These are phyloP conservation scores for Vaccinium vitisidaea DNA, from an alignment of 148 eudicot genomes.

Conservation along the genomic window DNA sequence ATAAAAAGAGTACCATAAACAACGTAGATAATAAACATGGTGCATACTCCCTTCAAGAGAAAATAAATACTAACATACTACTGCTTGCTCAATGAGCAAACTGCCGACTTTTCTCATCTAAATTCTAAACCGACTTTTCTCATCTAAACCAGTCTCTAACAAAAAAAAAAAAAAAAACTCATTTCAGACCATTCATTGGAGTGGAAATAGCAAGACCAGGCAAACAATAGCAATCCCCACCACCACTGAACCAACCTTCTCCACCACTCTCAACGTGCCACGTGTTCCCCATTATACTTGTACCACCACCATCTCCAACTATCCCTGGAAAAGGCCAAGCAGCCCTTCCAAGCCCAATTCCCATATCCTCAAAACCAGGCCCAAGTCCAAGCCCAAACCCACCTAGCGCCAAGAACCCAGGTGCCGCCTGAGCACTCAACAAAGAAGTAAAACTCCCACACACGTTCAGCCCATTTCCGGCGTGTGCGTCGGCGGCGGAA, in stretches of 20 bases:
- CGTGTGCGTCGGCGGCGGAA: constrained; percentile 9
- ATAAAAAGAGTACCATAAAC: too few relatives aligned
- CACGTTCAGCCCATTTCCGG: constrained; percentile 10
- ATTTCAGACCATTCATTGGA: constrained; percentile 40
- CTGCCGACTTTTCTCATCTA: too few relatives aligned
- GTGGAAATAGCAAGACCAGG: constrained; percentile 75
- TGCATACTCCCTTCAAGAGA: too few relatives aligned
- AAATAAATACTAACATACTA: too few relatives aligned
- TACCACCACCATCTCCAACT: constrained; percentile 12
- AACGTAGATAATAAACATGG: too few relatives aligned
- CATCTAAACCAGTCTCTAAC: too few relatives aligned
- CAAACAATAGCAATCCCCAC: constrained; percentile 44
- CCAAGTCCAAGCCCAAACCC: constrained; percentile 12
- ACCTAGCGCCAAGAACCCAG: constrained; percentile 22
- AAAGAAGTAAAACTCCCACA: constrained; percentile 52
- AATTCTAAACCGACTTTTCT: too few relatives aligned
- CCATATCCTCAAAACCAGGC: constrained; percentile 32
- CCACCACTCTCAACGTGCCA: too few relatives aligned
- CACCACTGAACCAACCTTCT: constrained; percentile 26
- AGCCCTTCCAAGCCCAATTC: constrained; percentile 40
- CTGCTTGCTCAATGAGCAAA: too few relatives aligned
- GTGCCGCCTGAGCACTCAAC: constrained; percentile 32
- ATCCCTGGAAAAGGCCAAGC: constrained; percentile 39
- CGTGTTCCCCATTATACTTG: too few relatives aligned
- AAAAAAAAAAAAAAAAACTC: not conserved